Base-by-base conservation (phyloP, 2,329 filamentous ascomycete species). In the Pezicula neosporulosa region DNA sequence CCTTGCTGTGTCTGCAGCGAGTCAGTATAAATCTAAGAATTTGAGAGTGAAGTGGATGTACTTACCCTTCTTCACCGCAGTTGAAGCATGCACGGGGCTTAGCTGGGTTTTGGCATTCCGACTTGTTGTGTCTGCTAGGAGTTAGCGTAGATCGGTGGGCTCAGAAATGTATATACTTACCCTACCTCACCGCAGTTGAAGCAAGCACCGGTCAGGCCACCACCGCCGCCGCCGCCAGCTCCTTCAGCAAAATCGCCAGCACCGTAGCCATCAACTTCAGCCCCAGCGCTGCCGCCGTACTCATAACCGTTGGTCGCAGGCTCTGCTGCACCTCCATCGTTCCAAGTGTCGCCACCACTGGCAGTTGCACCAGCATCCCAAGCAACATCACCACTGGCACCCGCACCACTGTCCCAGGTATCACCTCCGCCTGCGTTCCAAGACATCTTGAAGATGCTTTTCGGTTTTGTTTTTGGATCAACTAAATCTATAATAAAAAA, bases 11-110 rank as follows among this genome's bases (percentile, higher is more conserved):
- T 13, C 83, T 78, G 49, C 13, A 24, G 16, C 44, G 16, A 36
- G 46, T 62, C 54, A 61, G 55, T 52, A 30, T 48, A 35, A 18
- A 13, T 2, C 6, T 35, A 48, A 44, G 28, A 21, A 44, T 21
- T 24, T 44, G 21, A n/a, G 18, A 83, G 24, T 24, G 24, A 6
- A 24, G 4, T 81, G 77, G 16, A 71, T 33, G 9, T 33, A 72
- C 55, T 72, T 68, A 54, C 76, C 83, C 85, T 48, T 83, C 79
- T 38, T 78, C 67, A 18, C 82, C 83, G 58, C 85, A 88, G 68
- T 87, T 88, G 61, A 49, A 60, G 42, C 58, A 62, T 38, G 50
- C 28, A n/a, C 60, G 39, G 33, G 56, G 42, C 47, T 57, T 60
- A 12, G 55, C 51, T 13, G 61, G 60, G 27, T 61, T 53, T 27